Percentiles rank a stretch among this genome's conserved stretches.
Conservation (phyloP, 768 basidiomycete genomes). For the Leccinum longicurvipes region DNA sequence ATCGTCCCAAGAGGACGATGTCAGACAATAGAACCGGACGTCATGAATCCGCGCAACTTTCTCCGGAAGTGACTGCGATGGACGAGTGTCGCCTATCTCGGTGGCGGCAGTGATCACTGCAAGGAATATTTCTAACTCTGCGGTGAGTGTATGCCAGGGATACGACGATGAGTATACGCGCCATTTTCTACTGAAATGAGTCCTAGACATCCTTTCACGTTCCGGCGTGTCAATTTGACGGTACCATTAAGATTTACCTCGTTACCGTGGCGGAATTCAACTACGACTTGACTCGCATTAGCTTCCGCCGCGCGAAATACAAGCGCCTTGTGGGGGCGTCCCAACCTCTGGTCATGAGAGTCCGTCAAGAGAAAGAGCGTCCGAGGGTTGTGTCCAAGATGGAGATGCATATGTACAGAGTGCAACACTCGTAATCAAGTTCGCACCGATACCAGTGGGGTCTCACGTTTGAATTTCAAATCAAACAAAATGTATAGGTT, state of each 20-base stretch:
- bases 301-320: conserved; percentile 64
- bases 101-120: conserved; percentile 75
- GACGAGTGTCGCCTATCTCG: conserved; percentile 69
- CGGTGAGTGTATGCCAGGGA: conserved; percentile 4
- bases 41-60: conserved; percentile 81
- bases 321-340: conserved; percentile 59
- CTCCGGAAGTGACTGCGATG: conserved; percentile 54
- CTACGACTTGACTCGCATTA: conserved; percentile 63
- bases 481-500: too few relatives aligned
- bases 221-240: conserved; percentile 64
- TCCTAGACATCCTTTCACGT: conserved; percentile 82
- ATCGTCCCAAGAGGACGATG: conserved; percentile 83
- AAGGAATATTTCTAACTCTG: conserved; percentile 71
- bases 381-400: conserved; percentile 65
- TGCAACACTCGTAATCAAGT: not conserved
- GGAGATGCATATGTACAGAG: conserved; percentile 73
- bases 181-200: conserved; percentile 72
- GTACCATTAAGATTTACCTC: conserved; percentile 66
- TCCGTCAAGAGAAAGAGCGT: conserved; percentile 71
- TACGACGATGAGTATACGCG: conserved; percentile 29
- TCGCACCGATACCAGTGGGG: not conserved
- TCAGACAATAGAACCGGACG: conserved; percentile 86
- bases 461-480: too few relatives aligned
- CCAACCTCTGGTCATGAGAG: conserved; percentile 60
- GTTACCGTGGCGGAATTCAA: conserved; percentile 77